Evolutionary conservation across 2,329 filamentous ascomycete genomes (phyloP), one percentile per base, ranked within the genome.

Genomic region (Emmonsia crescens): DNA sequence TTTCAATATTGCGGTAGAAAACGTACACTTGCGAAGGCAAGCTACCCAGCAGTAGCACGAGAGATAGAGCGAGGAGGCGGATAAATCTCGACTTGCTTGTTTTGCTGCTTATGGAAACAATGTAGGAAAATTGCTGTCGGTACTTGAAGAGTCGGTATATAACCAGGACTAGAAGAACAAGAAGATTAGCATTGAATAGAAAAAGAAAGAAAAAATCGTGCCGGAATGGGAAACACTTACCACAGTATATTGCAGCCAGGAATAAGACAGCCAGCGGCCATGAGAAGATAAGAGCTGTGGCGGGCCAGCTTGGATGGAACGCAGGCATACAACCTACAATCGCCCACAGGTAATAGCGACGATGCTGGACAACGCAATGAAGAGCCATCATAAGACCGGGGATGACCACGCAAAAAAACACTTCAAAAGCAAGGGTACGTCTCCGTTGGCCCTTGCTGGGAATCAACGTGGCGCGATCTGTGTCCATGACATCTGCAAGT

Each of bases 121-220:
- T 80, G 21, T 76, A 71, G 31, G 79, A 76, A 66, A 89, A 85
- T 59, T 84, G 79, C 42, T 74, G 75, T 59, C 84, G 81, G 70
- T 89, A 86, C 61, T 77, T 80, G 68, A 78, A 77, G 40, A 89
- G 78, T n/a, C 86, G 84, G 63, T 79, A 74, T 36, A 87, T 69
- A 4, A 88, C 80, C 31, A 88, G 71, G 10, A 76, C 85, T 88
- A 62, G 21, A 24, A 24, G 29, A 16, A 40, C 58, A 49, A 59
- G 14, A 61, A 70, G 60, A 67, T 59, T 59, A n/a, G 40, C 29
- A 31, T 44, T 60, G 52, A 62, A 49, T 40, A 52, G 33, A 56
- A 29, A 19, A 29, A 33, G 38, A 8, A 33, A 56, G 27, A 19
- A 29, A 33, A 40, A 8, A 33, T 31, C 31, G 49, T 59, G 31